These are phyloP conservation scores for Chondrus crispus DNA, from an alignment of 23 red algal genomes.

Conservation along the genomic window DNA sequence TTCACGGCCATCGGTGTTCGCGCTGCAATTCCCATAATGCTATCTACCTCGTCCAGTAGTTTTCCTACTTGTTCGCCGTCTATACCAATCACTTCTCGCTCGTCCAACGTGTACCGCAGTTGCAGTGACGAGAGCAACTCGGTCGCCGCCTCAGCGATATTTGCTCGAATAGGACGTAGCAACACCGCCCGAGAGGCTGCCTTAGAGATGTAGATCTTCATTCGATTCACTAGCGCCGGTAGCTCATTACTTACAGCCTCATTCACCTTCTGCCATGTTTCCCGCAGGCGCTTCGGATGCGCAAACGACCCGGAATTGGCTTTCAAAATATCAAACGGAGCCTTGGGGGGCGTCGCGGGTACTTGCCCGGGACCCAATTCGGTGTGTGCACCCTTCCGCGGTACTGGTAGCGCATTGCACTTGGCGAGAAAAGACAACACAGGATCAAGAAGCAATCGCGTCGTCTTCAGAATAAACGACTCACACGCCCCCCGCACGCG, in stretches of 20 bases:
- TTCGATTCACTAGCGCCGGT: slow-evolving; percentile 35
- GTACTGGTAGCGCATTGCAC: slow-evolving; percentile 72
- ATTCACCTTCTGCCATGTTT: slow-evolving; percentile 54
- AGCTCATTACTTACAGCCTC: slow-evolving; percentile 38
- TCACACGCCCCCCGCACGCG: slow-evolving; percentile 68
- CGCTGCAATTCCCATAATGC: slow-evolving; percentile 23
- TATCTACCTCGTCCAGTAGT: slow-evolving; percentile 60
- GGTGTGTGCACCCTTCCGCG: neutral
- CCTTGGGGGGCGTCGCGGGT: slow-evolving; percentile 21
- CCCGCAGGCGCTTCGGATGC: slow-evolving; percentile 27
- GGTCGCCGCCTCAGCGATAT: slow-evolving; percentile 50
- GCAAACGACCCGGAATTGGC: slow-evolving; percentile 52
- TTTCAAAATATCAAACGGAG: slow-evolving; percentile 52
- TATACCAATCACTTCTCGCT: slow-evolving; percentile 78
- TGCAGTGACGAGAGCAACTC: slow-evolving; percentile 77
- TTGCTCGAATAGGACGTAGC: slow-evolving; percentile 51
- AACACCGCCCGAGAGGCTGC: slow-evolving; percentile 55
- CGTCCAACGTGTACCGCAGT: slow-evolving; percentile 80
- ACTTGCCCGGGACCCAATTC: slow-evolving; percentile 1
- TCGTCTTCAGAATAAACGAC: slow-evolving; percentile 74
- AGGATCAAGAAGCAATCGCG: slow-evolving; percentile 70
- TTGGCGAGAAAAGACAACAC: slow-evolving; percentile 76
- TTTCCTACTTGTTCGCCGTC: slow-evolving; percentile 53
- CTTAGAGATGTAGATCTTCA: slow-evolving; percentile 74
- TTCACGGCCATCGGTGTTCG: too few species aligned